A percentile compares a stretch with the other conserved stretches of the same genome.
These are phyloP conservation scores for Pisolithus thermaeus DNA, from an alignment of 1,284 basidiomycete species.

Conservation along the genomic window DNA sequence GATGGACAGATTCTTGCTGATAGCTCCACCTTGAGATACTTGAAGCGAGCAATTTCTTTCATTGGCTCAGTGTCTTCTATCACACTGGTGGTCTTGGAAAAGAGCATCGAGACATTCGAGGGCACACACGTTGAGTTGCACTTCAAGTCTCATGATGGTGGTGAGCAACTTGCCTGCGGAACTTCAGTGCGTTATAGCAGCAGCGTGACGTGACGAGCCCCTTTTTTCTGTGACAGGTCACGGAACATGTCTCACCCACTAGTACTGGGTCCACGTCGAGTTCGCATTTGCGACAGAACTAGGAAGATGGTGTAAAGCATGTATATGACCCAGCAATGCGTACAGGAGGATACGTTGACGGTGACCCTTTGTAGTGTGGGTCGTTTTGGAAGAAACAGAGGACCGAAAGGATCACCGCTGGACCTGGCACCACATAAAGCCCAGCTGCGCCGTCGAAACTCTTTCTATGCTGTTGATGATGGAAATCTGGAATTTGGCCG, in stretches of 20 bases:
- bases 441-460: too few species aligned
- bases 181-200: background rate
- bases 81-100: background rate
- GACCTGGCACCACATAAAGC: too few species aligned
- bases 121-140: constrained; percentile 1
- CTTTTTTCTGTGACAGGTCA: constrained; percentile 1
- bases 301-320: background rate
- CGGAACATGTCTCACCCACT: background rate
- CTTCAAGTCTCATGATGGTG: background rate
- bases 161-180: constrained; percentile 4
- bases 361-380: too few species aligned
- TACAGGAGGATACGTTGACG: background rate
- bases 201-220: constrained; percentile 4
- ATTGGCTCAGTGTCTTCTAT: background rate
- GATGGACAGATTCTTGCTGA: background rate
- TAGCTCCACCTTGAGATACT: background rate
- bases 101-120: background rate
- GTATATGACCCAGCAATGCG: background rate
- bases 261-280: background rate
- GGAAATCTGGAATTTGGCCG: too few species aligned
- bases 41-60: background rate
- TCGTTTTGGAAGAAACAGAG: too few species aligned
- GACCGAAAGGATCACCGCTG: too few species aligned
- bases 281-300: background rate
- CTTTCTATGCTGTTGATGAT: too few species aligned